Evolutionary conservation across 2,329 filamentous ascomycete species (phyloP).

Genomic region (Dendryphion nanum): DNA sequence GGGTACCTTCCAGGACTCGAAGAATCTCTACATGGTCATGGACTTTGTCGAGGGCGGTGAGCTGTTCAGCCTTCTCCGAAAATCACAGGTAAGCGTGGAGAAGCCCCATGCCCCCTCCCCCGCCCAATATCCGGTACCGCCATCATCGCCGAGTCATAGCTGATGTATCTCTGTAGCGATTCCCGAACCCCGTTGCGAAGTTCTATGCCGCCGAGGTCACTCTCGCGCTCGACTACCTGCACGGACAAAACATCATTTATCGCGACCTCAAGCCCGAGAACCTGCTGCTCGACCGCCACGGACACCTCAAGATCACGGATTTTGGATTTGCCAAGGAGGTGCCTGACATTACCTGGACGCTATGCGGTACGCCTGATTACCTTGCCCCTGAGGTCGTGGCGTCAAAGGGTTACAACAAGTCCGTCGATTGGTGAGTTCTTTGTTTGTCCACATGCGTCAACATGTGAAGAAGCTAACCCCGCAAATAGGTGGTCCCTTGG

Average conservation of each 20-base stretch:
- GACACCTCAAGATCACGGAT: slow-evolving; percentile 95
- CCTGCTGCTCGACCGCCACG: slow-evolving; percentile 84
- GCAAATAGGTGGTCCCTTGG: slow-evolving; percentile 95
- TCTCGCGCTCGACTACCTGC: slow-evolving; percentile 89
- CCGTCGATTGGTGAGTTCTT: slow-evolving; percentile 84
- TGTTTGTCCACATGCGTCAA: slow-evolving; percentile 2
- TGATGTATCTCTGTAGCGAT: slow-evolving; percentile 62
- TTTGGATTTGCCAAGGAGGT: slow-evolving; percentile 99
- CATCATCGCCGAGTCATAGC: neutral
- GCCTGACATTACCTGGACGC: slow-evolving; percentile 97
- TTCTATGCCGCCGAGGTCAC: slow-evolving; percentile 99
- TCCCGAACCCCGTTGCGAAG: slow-evolving; percentile 97
- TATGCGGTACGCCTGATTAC: slow-evolving; percentile 97
- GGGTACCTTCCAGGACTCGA: slow-evolving; percentile 95
- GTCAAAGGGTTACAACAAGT: slow-evolving; percentile 99
- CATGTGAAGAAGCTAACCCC: neutral
- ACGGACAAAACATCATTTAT: slow-evolving; percentile 95
- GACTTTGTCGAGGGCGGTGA: slow-evolving; percentile 99
- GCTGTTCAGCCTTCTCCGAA: slow-evolving; percentile 89
- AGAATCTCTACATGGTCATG: slow-evolving; percentile 99
- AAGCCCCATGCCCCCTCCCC: too few relatives aligned
- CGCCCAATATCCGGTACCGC: slow-evolving; percentile 1
- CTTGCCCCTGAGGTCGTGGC: slow-evolving; percentile 97
- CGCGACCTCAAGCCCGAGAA: slow-evolving; percentile 97
- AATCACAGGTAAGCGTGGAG: slow-evolving; percentile 72